Base-by-base conservation (phyloP, 805 yeast species). In the Hagleromyces aurorensis region DNA sequence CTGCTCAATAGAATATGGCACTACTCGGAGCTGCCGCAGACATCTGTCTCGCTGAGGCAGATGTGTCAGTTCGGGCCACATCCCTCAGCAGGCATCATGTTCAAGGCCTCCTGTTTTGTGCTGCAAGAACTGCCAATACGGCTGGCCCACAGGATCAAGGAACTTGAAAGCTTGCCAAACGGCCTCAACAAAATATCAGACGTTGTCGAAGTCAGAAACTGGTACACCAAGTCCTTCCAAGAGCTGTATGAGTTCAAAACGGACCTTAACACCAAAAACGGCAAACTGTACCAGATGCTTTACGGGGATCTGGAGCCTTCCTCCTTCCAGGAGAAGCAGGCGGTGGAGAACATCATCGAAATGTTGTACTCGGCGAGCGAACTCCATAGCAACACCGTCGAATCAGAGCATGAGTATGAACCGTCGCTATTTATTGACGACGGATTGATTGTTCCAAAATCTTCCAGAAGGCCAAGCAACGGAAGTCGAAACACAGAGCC, bases 171-270 rank as follows among this genome's bases (percentile, higher is more conserved):
- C 15, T 69, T 91, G 17, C 95, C 96, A 0, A 65, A 75, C 43
- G 86, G 84, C 0, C 64, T 86, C 32, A 69, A 67, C 42, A 65
- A 75, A 17, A 78, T 78, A 74, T 84, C 85, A 1, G 75, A 85
- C 3, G 83, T 87, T 28, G 62, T 70, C 29, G 69, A 75, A 40
- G 95, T 85, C 11, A 70, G 77, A 37, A 74, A 84, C 50, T 86
- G 96, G 95, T 86, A 85, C 52, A 87, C 87, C 1, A 91, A 84
- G 52, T 77, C 89, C 6, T 86, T 86, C 55, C 86, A 84, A 44
- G 89, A 85, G 50, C 67, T 85, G 41, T 73, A 79, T n/a, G 54
- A 66, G 8, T 57, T 86, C 4, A 36, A 42, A 13, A 34, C 37
- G 13, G 40, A 36, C 16, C 44, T 36, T 20, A 24, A 18, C 1